Base-by-base conservation (phyloP, 768 basidiomycete genomes). In the Galerina marginata region DNA sequence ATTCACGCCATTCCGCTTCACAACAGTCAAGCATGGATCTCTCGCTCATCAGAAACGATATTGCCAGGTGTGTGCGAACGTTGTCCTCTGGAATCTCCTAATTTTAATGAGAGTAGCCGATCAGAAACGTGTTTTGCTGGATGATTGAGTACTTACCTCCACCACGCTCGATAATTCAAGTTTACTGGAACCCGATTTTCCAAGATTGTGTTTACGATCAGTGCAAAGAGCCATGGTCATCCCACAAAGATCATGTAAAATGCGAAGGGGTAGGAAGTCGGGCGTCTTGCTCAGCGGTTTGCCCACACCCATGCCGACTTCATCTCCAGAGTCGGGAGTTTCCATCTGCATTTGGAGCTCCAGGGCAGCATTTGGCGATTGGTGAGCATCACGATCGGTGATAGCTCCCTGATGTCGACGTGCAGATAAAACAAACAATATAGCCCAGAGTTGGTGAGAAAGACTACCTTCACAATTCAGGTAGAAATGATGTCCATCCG, bases 11-110 rank as follows among this genome's bases (percentile, higher is more conserved):
- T 33, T 70, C 64, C 44, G 77, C 74, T 56, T 73, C 70, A 63
- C 86, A 86, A 59, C 81, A 80, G 56, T 86, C 80, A 60, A 88
- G 71, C 40, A 88, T 72, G 3, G 86, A 85, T 37, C 72, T 67
- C 61, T 87, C 86, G 4, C 76, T 76, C 62, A 86, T 72, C 45
- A 79, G 78, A 52, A 86, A 62, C 6, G 75, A 71, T 37, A 88
- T 61, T 15, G 81, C 84, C 45, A 79, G 60, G 56, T 75, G 75
- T 23, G 83, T 83, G 20, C 81, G 79, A 11, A 56, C 59, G 73
- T 74, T 74, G 33, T 67, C 61, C 2, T 61, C 63, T 20, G 80
- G 75, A 43, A 81, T 67, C 26, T 62, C 71, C 86, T 85, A 60
- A 16, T 66, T 47, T 47, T 57, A 45, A 56, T 33, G 39, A 53